These are phyloP conservation scores for Aspergillus asperescens DNA, from an alignment of 495 filamentous ascomycete genomes.

Conservation along the genomic window DNA sequence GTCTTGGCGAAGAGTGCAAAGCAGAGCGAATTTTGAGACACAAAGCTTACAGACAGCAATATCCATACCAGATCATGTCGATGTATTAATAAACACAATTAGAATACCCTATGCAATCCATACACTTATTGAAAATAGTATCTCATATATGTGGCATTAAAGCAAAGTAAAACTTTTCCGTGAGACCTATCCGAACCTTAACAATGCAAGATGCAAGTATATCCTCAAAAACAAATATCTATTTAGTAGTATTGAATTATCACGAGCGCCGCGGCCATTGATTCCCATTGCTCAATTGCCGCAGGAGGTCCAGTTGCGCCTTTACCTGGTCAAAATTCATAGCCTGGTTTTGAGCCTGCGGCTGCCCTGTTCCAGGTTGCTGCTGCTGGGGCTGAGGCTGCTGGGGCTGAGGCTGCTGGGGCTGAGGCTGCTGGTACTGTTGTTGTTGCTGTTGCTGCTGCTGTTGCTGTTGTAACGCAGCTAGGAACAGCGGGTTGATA, in stretches of 20 bases:
- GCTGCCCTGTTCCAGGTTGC: conserved; percentile 38
- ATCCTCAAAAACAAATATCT: conserved; percentile 10
- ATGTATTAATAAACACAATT: not conserved
- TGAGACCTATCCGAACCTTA: conserved; percentile 9
- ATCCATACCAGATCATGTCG: not conserved
- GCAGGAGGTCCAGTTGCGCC: conserved; percentile 45
- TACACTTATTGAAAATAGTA: not conserved
- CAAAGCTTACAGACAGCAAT: not conserved
- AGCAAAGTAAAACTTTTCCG: conserved; percentile 6
- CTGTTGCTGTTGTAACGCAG: conserved; percentile 40
- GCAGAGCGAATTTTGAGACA: conserved; percentile 29
- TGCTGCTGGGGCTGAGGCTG: conserved; percentile 34
- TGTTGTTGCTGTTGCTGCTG: conserved; percentile 37
- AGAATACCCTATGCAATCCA: not conserved
- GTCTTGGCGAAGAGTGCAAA: conserved; percentile 74
- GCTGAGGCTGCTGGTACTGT: conserved; percentile 30
- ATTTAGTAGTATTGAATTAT: conserved; percentile 12
- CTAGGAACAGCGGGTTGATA: conserved; percentile 63
- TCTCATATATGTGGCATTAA: not conserved
- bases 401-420: conserved; percentile 41
- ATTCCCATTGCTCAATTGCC: conserved; percentile 34
- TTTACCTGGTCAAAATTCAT: conserved; percentile 44
- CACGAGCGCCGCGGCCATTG: conserved; percentile 36
- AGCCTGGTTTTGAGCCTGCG: conserved; percentile 30
- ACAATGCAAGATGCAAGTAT: conserved; percentile 23